These are phyloP conservation scores for Bimuria novae-zelandiae DNA, from an alignment of 2,329 filamentous ascomycete genomes.

Conservation along the genomic window DNA sequence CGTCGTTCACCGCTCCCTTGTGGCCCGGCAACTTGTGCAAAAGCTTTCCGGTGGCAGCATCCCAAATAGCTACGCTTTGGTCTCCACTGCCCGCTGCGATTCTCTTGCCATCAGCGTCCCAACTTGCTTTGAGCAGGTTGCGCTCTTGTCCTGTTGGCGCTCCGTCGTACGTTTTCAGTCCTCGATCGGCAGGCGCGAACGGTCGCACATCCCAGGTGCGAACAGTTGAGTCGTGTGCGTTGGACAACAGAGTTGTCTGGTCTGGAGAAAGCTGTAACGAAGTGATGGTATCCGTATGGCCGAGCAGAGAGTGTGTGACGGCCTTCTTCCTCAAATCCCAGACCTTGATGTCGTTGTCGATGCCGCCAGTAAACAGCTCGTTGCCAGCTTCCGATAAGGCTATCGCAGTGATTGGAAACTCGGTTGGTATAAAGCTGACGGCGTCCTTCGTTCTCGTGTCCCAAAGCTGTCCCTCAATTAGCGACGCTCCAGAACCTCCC, in stretches of 20 bases:
- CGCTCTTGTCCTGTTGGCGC: slow-evolving; percentile 85
- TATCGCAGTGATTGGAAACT: slow-evolving; percentile 89
- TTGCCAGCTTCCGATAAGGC: slow-evolving; percentile 93
- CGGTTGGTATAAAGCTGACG: slow-evolving; percentile 83
- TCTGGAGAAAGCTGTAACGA: slow-evolving; percentile 92
- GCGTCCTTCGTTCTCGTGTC: slow-evolving; percentile 90
- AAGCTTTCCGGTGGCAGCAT: slow-evolving; percentile 82
- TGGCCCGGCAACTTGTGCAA: slow-evolving; percentile 95
- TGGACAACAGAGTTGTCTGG: slow-evolving; percentile 85
- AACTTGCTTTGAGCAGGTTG: slow-evolving; percentile 87
- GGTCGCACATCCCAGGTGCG: slow-evolving; percentile 95
- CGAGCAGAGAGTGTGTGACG: slow-evolving; percentile 82
- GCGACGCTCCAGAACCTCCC: background rate
- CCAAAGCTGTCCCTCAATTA: slow-evolving; percentile 67
- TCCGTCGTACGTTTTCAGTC: slow-evolving; percentile 89
- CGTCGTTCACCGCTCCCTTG: slow-evolving; percentile 92
- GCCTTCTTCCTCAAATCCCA: slow-evolving; percentile 96
- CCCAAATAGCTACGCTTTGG: slow-evolving; percentile 90
- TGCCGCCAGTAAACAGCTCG: slow-evolving; percentile 91
- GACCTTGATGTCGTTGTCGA: slow-evolving; percentile 96
- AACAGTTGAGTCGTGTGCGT: slow-evolving; percentile 91
- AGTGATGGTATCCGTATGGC: slow-evolving; percentile 90
- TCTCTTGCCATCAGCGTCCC: slow-evolving; percentile 83
- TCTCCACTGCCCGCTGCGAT: slow-evolving; percentile 90
- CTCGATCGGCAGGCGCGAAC: slow-evolving; percentile 85